Base-by-base conservation (phyloP, 306 rosid genomes). In the Arachis hypogaea region DNA sequence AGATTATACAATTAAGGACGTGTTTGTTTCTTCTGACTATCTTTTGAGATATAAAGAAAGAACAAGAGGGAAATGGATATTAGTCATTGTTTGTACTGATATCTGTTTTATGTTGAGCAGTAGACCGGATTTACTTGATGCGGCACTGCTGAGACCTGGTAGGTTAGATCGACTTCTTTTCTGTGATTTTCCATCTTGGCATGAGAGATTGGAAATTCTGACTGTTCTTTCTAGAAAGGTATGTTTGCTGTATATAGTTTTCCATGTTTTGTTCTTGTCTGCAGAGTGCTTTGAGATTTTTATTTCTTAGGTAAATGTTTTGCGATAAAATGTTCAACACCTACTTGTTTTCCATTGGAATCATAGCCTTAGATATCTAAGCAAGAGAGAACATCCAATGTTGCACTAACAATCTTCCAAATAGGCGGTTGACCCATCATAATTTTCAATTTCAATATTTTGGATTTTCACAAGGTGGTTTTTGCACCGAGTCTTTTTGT, bases 91-190 rank as follows among this genome's bases (percentile, higher is more conserved):
- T 42, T 28, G 77, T 69, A 43, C 71, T 80, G 54, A 77, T 66
- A 52, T 56, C 42, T 70, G 60, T 65, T 80, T 84, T 79, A 73
- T 91, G 81, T 78, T 72, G 78, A 88, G 89, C 97, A 94, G 98
- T 85, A 89, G 98, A 78, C 98, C 98, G 3, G 97, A 94, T 83
- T 88, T 94, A 80, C 97, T 94, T 67, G 97, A 94, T 78, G 98
- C 97, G 6, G 98, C 97, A 14, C 85, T 94, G 63, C 76, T 94
- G 85, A 86, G 98, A 85, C 98, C 98, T 51, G 97, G 98, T 60
- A 85, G 98, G 75, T 85, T 94, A 57, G 98, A 94, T 85, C 96
- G 96, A 68, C 97, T 94, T 84, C 85, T 94, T 29, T 94, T 88
- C 82, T 94, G 97, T 40, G 97, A 89, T 84, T 94, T 94, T 69